These are phyloP conservation scores for Cicer yamashitae DNA, from an alignment of 306 rosid genomes.

Conservation along the genomic window DNA sequence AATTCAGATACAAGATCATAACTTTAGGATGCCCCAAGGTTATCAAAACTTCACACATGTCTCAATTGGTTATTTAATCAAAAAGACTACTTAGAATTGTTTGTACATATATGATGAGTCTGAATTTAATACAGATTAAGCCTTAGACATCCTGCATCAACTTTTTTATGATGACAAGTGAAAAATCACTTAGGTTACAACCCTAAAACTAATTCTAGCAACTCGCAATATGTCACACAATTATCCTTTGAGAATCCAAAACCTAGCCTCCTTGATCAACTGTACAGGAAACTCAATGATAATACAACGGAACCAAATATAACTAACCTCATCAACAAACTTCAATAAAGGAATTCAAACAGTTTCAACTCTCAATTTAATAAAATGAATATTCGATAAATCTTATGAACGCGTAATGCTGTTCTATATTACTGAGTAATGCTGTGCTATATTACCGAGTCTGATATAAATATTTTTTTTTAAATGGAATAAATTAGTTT, in stretches of 20 bases:
- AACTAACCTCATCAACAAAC: slow-evolving; percentile 4
- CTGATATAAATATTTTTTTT: background rate
- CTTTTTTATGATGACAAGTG: background rate
- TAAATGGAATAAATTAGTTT: slow-evolving; percentile 3
- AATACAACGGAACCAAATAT: background rate
- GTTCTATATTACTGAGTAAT: background rate
- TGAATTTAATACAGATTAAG: slow-evolving; percentile 1
- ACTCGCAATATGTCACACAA: background rate
- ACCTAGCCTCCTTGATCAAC: slow-evolving; percentile 15
- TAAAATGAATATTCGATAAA: background rate
- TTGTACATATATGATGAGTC: background rate
- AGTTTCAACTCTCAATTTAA: background rate
- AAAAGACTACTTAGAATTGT: background rate
- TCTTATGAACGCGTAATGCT: background rate
- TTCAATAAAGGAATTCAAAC: background rate
- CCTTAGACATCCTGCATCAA: slow-evolving; percentile 15
- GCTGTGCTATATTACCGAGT: background rate
- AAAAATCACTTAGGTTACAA: background rate
- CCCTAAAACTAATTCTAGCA: slow-evolving; percentile 24
- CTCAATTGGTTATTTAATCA: background rate
- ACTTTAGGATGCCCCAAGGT: background rate
- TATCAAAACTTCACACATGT: background rate
- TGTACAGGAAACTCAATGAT: background rate
- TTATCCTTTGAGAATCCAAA: slow-evolving; percentile 18
- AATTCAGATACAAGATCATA: slow-evolving; percentile 12